Evolutionary conservation across 148 eudicot species (phyloP).

Genomic region (Mesembryanthemum crystallinum): DNA sequence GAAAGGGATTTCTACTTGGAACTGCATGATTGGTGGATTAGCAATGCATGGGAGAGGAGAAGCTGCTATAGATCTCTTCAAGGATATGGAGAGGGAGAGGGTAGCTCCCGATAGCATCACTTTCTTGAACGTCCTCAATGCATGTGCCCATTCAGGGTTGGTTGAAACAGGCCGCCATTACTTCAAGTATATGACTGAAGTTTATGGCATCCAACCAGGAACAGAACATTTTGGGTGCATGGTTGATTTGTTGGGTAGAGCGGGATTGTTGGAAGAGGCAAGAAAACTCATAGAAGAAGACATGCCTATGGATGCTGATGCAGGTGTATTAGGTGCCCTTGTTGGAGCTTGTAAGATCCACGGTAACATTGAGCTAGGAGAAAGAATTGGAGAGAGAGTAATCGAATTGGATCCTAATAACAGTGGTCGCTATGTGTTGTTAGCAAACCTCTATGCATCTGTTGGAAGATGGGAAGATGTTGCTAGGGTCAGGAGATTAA

Average conservation of each 20-base stretch:
- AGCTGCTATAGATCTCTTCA: conserved; percentile 58
- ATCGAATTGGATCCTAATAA: conserved; percentile 61
- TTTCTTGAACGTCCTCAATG: conserved; percentile 59
- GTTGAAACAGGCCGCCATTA: conserved; percentile 53
- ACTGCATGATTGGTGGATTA: conserved; percentile 71
- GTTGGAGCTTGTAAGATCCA: conserved; percentile 74
- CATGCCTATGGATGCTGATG: conserved; percentile 61
- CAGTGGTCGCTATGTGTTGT: conserved; percentile 63
- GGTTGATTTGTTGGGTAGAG: conserved; percentile 71
- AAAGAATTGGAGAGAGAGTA: conserved; percentile 47
- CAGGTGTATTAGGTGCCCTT: conserved; percentile 64
- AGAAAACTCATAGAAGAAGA: conserved; percentile 38
- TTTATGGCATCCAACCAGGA: conserved; percentile 47
- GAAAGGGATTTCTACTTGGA: conserved; percentile 69
- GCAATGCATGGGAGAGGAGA: conserved; percentile 64
- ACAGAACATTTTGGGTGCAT: conserved; percentile 70
- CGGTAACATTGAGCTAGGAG: conserved; percentile 52
- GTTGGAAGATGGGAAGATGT: conserved; percentile 69
- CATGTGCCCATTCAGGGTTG: conserved; percentile 71
- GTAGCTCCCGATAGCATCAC: conserved; percentile 55
- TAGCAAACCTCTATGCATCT: conserved; percentile 61
- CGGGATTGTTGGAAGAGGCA: conserved; percentile 62
- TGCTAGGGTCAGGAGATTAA: conserved; percentile 53
- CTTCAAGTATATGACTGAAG: conserved; percentile 53
- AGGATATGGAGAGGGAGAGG: conserved; percentile 47